Evolutionary conservation across 2,329 filamentous ascomycete species (phyloP), one percentile per base, ranked within the genome.

Genomic region (Pseudogymnoascus sp.): DNA sequence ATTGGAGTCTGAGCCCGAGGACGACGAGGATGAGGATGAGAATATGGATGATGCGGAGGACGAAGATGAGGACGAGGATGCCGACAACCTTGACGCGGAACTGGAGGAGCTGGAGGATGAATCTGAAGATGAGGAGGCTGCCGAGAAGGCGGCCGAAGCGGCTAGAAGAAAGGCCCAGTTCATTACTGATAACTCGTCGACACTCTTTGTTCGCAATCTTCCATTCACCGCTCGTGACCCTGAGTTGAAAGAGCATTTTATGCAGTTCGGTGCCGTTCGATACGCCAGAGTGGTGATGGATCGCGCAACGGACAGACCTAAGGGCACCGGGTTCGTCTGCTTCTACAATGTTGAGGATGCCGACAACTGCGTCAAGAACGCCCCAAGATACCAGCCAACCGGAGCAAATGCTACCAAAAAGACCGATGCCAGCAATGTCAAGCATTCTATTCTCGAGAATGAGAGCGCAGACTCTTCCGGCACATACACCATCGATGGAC

Each of bases 281-380:
- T 99, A 97, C 74, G 95, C 93, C 4, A 85, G 96, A 67, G 88
- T 97, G 8, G 96, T 99, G 38, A 84, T 96, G 73, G 93, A 99
- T 73, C 88, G 83, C 56, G 85, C 86, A 23, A 96, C 91, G 0
- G 92, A 93, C 69, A 88, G 91, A 61, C 91, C 95, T 1, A 91
- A 90, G 59, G 95, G 95, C 25, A 97, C 93, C 34, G 95, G 89
- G 3, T 99, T 99, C 71, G 93, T 97, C 31, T 96, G 91, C 77
- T 99, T 99, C 77, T 88, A 88, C 76, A 87, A 88, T 60, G 78
- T 81, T 38, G 84, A 88, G 18, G 91, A 96, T 72, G 90, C 88
- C 67, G 86, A 88, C 72, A 75, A 80, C 18, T 97, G 95, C 73
- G 79, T 97, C 66, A 88, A 86, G 67, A 82, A 80, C 12, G 90